Conservation (phyloP, 2,329 filamentous ascomycete species). For the Trichoderma polysporum region DNA sequence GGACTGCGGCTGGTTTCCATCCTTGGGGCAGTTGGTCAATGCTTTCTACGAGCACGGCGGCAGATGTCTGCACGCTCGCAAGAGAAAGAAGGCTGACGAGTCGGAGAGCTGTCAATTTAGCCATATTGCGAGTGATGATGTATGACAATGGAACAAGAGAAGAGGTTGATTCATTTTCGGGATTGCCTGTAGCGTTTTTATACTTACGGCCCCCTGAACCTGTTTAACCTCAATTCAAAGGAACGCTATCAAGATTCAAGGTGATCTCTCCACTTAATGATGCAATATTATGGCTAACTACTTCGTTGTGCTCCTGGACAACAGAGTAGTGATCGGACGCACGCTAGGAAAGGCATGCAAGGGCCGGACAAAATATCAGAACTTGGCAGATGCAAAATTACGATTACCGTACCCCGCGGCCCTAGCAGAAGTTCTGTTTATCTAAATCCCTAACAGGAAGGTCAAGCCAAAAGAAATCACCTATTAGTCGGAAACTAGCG, state of each 20-base stretch:
- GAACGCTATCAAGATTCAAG: background rate
- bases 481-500: background rate
- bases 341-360: background rate
- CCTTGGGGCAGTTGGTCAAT: slow-evolving; percentile 1
- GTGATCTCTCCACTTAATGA: slow-evolving; percentile 1
- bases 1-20: background rate
- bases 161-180: background rate
- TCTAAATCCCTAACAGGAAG: background rate
- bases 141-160: background rate
- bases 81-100: slow-evolving; percentile 1
- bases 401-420: background rate
- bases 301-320: background rate
- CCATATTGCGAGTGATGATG: background rate
- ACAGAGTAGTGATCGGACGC: background rate
- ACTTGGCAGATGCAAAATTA: slow-evolving; percentile 5
- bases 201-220: background rate
- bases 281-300: background rate
- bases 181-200: background rate
- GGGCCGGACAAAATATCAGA: background rate
- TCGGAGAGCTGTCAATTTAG: background rate
- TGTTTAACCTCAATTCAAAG: background rate
- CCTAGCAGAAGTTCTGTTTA: background rate
- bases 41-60: background rate
- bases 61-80: background rate
- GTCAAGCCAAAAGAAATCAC: background rate